Base-by-base conservation (phyloP, 129 eudicot genomes). In the Smallanthus sonchifolius region DNA sequence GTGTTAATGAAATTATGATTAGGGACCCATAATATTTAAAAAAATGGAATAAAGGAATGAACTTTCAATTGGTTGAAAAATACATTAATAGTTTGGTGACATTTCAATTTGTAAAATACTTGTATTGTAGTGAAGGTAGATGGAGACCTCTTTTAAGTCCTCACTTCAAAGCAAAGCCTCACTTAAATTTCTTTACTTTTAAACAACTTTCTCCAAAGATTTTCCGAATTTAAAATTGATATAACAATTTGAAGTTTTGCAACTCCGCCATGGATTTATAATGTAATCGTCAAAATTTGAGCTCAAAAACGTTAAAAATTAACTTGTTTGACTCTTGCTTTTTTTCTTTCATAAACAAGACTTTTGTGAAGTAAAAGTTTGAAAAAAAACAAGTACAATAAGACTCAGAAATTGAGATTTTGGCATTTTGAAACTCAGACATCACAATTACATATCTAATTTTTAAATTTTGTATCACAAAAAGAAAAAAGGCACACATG, bases 111-210 rank as follows among this genome's bases (percentile, higher is more conserved):
- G 76, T 71, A 66, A 55, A 77, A 83, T 79, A 67, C 78, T 69
- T 79, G 79, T 65, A 38, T 48, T 4, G 59, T 69, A 68, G 79
- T 67, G 68, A 49, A 34, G 76, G 83, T 67, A 74, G 89, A 75
- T 65, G 63, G 42, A 81, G 88, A 82, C 85, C 38, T 74, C 55
- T 57, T 52, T 30, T 40, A 48, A 48, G 52, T 56, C 88, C 73
- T 87, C 90, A 85, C 91, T 89, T 92, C 81, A 80, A 92, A 89
- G 98, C 75, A 47, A 89, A 85, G 96, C 74, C 75, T 87, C 52
- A 40, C 11, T 52, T 48, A 48, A 40, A 64, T 79, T 71, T 72
- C 47, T 55, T 77, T 11, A 28, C 55, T 70, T 62, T 7, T 44
- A 30, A 39, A 43, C 8, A 54, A 72, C 17, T 64, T 54, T 15